Evolutionary conservation across 2,329 filamentous ascomycete species (phyloP), one percentile per base, ranked within the genome.

Genomic region (Graphium sp.): DNA sequence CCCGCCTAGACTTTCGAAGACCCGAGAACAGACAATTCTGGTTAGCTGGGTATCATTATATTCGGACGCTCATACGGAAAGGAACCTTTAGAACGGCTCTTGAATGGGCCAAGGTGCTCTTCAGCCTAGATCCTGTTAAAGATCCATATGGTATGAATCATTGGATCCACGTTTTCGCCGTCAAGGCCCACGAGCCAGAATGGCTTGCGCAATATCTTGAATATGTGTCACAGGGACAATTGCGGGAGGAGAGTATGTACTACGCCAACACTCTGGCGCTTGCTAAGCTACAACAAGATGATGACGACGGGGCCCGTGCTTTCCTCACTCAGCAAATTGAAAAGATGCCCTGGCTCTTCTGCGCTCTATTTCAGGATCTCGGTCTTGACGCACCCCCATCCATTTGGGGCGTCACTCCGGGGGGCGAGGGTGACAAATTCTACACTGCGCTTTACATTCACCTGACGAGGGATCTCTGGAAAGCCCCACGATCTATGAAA

Each of bases 61-160:
- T 95, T 41, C 71, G 69, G 40, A 89, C 82, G 38, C 60, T 98
- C 14, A 66, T 83, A 11, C 74, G 83, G 53, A 87, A 91, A 41
- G 84, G 85, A n/a, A 94, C 87, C 2, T 93, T 83, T 61, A 68
- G 84, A 26, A 95, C 89, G 1, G 83, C 84, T 0, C 72, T 92
- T 26, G 89, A 95, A 50, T 98, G 89, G 85, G 69, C 81, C 6
- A 93, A 89, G 52, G 55, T 95, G 5, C 58, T 94, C 7, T 62
- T 91, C 18, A 69, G 74, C 33, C 53, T 95, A 33, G 71, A 84
- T 39, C 72, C 73, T 26, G 28, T 32, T 6, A 56, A 61, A 4
- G 89, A 98, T 45, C 84, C 84, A 0, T 94, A 93, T 42, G 80
- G 72, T 26, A 69, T 93, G 43, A 65, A 74, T 34, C 67, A 93